phyloP scores from a whole-genome alignment of 2,329 filamentous ascomycete species.

The Monosporascus sp. region DNA sequence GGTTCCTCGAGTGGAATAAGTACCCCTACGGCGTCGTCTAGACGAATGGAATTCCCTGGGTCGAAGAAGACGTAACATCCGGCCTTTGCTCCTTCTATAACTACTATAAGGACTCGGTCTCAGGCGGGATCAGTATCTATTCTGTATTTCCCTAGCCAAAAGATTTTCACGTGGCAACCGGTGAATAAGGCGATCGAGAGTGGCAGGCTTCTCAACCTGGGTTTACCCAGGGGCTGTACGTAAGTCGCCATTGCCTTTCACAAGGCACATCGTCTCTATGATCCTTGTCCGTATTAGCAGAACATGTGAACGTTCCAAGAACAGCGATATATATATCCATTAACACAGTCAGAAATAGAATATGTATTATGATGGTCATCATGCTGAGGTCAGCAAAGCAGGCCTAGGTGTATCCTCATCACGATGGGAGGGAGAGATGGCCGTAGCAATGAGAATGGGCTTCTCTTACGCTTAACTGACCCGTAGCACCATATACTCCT shows the following conservation, averaged over 20 bases:
- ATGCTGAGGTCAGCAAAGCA: background rate
- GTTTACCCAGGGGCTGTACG: too few relatives aligned
- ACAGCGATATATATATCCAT: background rate
- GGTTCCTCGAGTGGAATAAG: background rate
- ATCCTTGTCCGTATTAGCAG: background rate
- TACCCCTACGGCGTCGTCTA: background rate
- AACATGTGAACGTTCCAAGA: background rate
- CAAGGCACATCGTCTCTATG: background rate
- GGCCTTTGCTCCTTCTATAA: background rate
- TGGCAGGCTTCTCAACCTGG: too few relatives aligned
- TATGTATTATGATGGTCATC: background rate
- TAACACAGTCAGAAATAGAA: background rate
- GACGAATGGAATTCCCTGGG: background rate
- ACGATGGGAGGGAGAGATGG: background rate
- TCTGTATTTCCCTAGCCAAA: too few relatives aligned
- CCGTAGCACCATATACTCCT: too few relatives aligned
- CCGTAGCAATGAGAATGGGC: too few relatives aligned
- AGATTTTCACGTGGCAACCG: too few relatives aligned
- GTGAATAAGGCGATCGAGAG: too few relatives aligned
- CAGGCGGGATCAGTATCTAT: too few relatives aligned
- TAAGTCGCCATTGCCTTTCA: too few relatives aligned
- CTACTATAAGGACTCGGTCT: background rate
- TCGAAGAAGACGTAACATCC: background rate
- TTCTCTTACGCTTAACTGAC: too few relatives aligned
- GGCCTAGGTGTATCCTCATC: background rate